Conservation (phyloP, 106 monocot species). For the Dendrobium huoshanense region DNA sequence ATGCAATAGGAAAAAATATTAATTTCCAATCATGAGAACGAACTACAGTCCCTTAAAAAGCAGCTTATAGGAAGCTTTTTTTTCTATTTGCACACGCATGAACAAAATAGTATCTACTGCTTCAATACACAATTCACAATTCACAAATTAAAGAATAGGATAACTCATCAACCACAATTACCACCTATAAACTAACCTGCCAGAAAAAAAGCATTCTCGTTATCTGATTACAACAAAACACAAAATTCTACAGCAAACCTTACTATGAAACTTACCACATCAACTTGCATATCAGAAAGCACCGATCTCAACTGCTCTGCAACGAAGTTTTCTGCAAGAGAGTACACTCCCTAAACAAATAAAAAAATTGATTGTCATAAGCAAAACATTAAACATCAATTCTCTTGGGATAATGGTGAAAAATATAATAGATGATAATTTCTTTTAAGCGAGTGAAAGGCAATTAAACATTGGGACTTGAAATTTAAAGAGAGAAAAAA, state of each 20-base stretch:
- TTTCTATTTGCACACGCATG: background rate
- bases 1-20: background rate
- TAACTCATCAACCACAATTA: background rate
- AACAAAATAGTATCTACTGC: background rate
- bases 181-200: background rate
- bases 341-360: constrained; percentile 51
- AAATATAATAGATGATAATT: background rate
- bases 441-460: background rate
- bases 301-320: constrained; percentile 79
- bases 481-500: background rate
- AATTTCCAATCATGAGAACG: no score
- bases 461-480: background rate
- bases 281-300: constrained; percentile 91
- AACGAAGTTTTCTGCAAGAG: constrained; percentile 63
- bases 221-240: background rate
- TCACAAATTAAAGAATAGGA: background rate
- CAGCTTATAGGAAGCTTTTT: background rate
- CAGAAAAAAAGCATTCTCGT: no score
- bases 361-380: constrained; percentile 3
- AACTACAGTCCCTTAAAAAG: background rate
- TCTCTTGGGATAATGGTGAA: background rate
- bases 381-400: background rate
- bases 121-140: background rate
- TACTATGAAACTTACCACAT: constrained; percentile 54
- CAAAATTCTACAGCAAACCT: background rate